These are phyloP conservation scores for Fomitopsis betulina DNA, from an alignment of 1,284 basidiomycete species.

Conservation along the genomic window DNA sequence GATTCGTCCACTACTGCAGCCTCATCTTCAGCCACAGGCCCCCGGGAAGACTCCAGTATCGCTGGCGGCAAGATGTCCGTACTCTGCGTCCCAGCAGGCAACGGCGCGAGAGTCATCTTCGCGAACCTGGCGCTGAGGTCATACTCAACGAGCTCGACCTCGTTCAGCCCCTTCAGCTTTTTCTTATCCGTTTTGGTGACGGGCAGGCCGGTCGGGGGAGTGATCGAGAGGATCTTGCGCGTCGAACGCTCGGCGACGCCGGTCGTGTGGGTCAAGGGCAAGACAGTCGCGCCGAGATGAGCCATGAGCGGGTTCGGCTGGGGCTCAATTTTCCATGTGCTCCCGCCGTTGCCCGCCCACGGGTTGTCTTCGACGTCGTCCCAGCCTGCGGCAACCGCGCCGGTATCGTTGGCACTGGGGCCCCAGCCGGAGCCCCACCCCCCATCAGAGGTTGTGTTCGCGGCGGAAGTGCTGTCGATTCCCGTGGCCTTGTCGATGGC, in stretches of 20 bases:
- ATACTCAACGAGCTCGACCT: slow-evolving; percentile 42
- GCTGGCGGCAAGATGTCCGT: slow-evolving; percentile 33
- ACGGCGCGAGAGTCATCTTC: slow-evolving; percentile 50
- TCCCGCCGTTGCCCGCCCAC: slow-evolving; percentile 1
- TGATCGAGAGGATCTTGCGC: slow-evolving; percentile 38
- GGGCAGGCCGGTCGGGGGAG: slow-evolving; percentile 9
- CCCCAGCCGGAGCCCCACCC: slow-evolving; percentile 9
- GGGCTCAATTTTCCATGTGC: slow-evolving; percentile 18
- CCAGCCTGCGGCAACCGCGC: slow-evolving; percentile 8
- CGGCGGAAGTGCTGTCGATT: slow-evolving; percentile 9
- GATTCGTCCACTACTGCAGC: background rate
- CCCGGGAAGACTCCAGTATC: slow-evolving; percentile 41
- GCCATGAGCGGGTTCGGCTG: slow-evolving; percentile 28
- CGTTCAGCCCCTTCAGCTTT: slow-evolving; percentile 6
- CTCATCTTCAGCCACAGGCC: slow-evolving; percentile 28
- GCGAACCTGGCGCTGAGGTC: slow-evolving; percentile 42
- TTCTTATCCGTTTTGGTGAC: slow-evolving; percentile 11
- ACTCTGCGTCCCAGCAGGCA: slow-evolving; percentile 37
- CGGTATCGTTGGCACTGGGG: slow-evolving; percentile 4
- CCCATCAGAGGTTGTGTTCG: slow-evolving; percentile 6
- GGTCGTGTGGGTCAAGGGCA: slow-evolving; percentile 44
- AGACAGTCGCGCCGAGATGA: slow-evolving; percentile 39
- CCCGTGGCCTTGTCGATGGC: slow-evolving; percentile 15
- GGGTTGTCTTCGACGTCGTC: background rate
- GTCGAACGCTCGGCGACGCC: slow-evolving; percentile 50